Evolutionary conservation across 176 grass and related monocot genomes (phyloP).

Genomic region (Rhynchospora tenuis): DNA sequence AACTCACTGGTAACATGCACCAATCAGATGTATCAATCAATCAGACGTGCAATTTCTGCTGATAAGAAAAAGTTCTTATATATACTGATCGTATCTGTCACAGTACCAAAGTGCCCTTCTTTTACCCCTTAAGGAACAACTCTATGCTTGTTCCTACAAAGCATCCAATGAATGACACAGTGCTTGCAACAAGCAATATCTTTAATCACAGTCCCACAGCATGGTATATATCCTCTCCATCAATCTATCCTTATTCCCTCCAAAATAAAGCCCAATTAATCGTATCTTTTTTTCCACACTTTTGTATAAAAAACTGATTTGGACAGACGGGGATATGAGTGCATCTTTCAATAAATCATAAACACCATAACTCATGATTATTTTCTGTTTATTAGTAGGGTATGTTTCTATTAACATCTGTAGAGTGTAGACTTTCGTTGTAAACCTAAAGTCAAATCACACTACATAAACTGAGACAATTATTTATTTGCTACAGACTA

Average conservation of each 20-base stretch:
- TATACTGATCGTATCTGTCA: neutral
- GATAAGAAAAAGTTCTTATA: neutral
- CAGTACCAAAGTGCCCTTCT: neutral
- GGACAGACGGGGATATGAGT: neutral
- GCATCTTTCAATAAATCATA: neutral
- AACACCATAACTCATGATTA: neutral
- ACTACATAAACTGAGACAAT: too few species aligned
- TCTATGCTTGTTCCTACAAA: neutral
- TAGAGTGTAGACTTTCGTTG: neutral
- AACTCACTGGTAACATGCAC: constrained; percentile 47
- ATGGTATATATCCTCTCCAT: neutral
- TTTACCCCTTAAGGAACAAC: neutral
- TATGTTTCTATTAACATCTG: neutral
- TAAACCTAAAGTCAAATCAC: too few species aligned
- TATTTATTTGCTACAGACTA: too few species aligned
- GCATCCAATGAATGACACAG: neutral
- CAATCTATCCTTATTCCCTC: neutral
- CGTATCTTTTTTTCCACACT: neutral
- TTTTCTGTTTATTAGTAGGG: neutral
- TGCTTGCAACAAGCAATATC: neutral
- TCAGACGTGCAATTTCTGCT: neutral
- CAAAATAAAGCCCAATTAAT: neutral
- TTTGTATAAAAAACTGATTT: neutral
- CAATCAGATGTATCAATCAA: constrained; percentile 15
- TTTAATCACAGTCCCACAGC: neutral